Evolutionary conservation across 2,329 filamentous ascomycete genomes (phyloP).

Genomic region (Pseudonectria foliicola): DNA sequence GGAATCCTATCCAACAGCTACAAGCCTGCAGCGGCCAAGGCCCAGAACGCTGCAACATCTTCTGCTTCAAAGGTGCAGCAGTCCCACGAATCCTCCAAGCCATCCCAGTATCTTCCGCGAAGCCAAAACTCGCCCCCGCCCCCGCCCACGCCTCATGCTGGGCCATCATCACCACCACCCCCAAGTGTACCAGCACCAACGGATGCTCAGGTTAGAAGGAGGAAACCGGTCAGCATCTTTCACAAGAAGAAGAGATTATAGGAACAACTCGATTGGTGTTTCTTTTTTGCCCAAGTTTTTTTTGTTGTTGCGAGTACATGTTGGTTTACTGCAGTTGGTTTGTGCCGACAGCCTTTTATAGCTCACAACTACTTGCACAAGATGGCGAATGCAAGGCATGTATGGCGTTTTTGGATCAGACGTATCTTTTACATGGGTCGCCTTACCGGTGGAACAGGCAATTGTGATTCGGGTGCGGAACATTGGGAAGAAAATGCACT

Average conservation of each 20-base stretch:
- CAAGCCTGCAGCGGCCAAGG: constrained; percentile 13
- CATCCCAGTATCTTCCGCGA: constrained; percentile 11
- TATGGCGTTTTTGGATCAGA: too few species aligned
- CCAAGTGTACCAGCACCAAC: constrained; percentile 5
- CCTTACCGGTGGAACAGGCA: too few species aligned
- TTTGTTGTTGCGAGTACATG: neutral
- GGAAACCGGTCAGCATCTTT: constrained; percentile 43
- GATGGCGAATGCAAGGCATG: too few species aligned
- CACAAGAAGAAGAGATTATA: constrained; percentile 37
- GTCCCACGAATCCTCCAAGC: constrained; percentile 6
- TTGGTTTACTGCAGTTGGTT: neutral
- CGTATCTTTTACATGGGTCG: too few species aligned
- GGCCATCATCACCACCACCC: constrained; percentile 16
- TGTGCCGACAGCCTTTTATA: neutral
- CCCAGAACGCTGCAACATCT: constrained; percentile 6
- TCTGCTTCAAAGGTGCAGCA: constrained; percentile 5
- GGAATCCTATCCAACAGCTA: constrained; percentile 23
- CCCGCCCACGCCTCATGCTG: constrained; percentile 9
- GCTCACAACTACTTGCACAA: too few species aligned
- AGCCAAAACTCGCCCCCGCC: constrained; percentile 15
- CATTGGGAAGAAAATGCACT: too few species aligned
- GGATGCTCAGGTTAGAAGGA: constrained; percentile 27
- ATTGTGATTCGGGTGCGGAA: too few species aligned
- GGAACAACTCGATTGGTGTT: neutral
- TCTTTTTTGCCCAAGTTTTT: neutral